These are phyloP conservation scores for Ophiostoma australiae DNA, from an alignment of 2,329 filamentous ascomycete genomes.

Conservation along the genomic window DNA sequence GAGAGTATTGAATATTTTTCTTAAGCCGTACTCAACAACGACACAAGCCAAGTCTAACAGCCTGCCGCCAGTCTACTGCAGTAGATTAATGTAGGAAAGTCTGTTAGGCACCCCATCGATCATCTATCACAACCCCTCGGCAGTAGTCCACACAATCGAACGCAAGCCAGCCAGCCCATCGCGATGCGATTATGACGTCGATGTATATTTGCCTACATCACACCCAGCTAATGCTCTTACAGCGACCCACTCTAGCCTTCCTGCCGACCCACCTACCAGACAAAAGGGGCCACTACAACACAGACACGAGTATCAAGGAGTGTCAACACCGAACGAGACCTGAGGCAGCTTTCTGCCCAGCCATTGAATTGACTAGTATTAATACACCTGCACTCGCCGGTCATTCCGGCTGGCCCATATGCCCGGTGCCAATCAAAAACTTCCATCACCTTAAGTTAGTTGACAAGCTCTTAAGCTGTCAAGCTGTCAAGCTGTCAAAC, in stretches of 20 bases:
- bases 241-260: not conserved
- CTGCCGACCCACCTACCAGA: not conserved
- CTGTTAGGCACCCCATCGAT: not conserved
- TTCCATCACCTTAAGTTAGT: not conserved
- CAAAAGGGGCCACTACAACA: slow-evolving; percentile 11
- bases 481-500: not conserved
- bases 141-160: not conserved
- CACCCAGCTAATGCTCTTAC: not conserved
- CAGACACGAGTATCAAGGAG: slow-evolving; percentile 8
- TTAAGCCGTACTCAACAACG: not conserved
- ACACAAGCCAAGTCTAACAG: not conserved
- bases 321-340: slow-evolving; percentile 3
- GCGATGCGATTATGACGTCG: not conserved
- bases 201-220: not conserved
- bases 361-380: not conserved
- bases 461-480: not conserved
- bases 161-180: not conserved
- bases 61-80: not conserved
- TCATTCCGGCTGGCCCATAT: not conserved
- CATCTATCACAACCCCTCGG: not conserved
- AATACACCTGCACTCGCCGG: not conserved
- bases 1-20: not conserved
- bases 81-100: not conserved
- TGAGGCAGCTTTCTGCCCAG: not conserved
- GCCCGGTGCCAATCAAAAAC: not conserved